phyloP scores from a whole-genome alignment of 2,329 filamentous ascomycete species.

The Anthostomella pinea region DNA sequence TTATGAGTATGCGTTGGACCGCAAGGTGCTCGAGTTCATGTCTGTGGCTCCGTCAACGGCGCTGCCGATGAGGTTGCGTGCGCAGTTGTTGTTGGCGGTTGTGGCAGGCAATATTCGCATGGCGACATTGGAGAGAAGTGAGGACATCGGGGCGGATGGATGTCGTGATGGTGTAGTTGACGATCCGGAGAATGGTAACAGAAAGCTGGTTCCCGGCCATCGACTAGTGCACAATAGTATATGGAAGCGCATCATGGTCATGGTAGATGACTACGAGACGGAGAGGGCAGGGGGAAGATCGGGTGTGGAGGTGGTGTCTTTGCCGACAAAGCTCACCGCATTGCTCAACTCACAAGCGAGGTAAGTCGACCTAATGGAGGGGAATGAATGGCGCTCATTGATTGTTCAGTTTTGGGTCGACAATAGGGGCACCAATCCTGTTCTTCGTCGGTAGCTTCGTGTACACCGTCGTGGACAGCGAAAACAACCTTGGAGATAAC shows the following conservation, averaged over 20 bases:
- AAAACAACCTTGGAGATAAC: constrained; percentile 28
- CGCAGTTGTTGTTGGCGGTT: constrained; percentile 28
- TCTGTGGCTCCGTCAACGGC: constrained; percentile 16
- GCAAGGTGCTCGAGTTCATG: constrained; percentile 30
- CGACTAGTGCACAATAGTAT: constrained; percentile 26
- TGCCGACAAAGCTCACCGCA: constrained; percentile 28
- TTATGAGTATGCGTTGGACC: constrained; percentile 30
- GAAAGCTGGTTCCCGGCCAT: constrained; percentile 1
- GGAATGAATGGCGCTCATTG: constrained; percentile 1
- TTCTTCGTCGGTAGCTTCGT: constrained; percentile 32
- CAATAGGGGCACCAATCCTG: constrained; percentile 28
- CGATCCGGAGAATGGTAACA: constrained; percentile 9
- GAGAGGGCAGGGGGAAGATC: not conserved
- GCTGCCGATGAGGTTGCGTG: constrained; percentile 19
- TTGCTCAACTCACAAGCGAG: constrained; percentile 30
- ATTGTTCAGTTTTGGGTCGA: constrained; percentile 27
- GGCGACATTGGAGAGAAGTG: constrained; percentile 21
- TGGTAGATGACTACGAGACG: constrained; percentile 29
- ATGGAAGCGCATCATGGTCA: constrained; percentile 29
- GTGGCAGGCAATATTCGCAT: constrained; percentile 32
- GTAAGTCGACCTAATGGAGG: constrained; percentile 10
- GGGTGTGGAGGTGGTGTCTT: constrained; percentile 16
- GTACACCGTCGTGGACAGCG: constrained; percentile 29
- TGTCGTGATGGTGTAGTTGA: constrained; percentile 11
- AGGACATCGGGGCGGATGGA: constrained; percentile 1